Evolutionary conservation across 208 protist genomes (phyloP), one percentile per base, ranked within the genome.

Genomic region (Lotmaria passim): DNA sequence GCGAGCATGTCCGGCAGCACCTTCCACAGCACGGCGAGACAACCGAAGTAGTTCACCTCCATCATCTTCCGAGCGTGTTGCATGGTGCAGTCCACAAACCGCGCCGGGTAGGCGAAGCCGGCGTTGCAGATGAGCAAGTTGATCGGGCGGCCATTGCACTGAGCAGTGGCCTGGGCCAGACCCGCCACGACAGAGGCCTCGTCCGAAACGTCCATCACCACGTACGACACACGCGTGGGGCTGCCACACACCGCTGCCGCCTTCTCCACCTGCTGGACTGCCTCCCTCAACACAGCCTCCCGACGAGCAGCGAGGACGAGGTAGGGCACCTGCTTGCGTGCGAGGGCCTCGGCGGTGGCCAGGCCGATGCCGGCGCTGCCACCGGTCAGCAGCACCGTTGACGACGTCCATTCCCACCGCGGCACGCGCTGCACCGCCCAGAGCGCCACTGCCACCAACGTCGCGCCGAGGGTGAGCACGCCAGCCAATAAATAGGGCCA

Each of bases 21-120:
- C 41, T 67, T 86, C 70, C 87, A 86, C 47, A 85, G 57, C 46
- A 94, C 50, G 47, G 82, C 57, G 26, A 98, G 71, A 56, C 66
- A 90, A 39, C 93, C 91, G 61, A 96, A 95, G 79, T 95, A 96
- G 80, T 98, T 97, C 17, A 92, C 71, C 44, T 96, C 71, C 90
- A 98, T 93, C 83, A 93, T 90, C 34, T 69, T 39, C 56, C 79
- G 57, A 2, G 80, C 89, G 39, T 94, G 79, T 31, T 53, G 53
- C 41, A 85, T 69, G 2, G 83, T 70, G 66, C 81, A 82, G 53
- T 96, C 86, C 14, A 91, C 24, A 76, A 97, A 95, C 31, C 93
- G 93, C 17, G 79, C 71, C 7, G 94, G 94, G 52, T 88, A 61
- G 11, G 91, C 81, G 48, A 93, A 89, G 28, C 94, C 94, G 28